Evolutionary conservation across 2,329 filamentous ascomycete species (phyloP), one percentile per base, ranked within the genome.

Genomic region (Alternaria brassicicola): DNA sequence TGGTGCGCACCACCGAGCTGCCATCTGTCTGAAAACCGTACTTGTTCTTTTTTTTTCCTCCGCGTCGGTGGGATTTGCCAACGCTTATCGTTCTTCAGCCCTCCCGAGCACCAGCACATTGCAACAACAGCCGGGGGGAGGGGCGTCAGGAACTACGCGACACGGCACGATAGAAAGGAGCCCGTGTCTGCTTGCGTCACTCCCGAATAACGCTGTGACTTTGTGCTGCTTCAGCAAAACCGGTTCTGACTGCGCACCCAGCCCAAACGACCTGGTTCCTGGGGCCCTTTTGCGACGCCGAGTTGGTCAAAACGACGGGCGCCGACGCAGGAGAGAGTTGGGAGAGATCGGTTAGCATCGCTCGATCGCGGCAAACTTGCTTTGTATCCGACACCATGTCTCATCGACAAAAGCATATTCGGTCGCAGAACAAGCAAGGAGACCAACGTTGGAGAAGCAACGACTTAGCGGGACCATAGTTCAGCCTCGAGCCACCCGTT

Each of bases 401-500:
- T 38, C 17, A 17, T 8, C 25, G 23, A 35, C 51, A 55, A 58
- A 58, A 58, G 46, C 51, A 55, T 21, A 13, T 31, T 7, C n/a
- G 26, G 31, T 46, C 43, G 23, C 45, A 33, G 21, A 26, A 56
- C 6, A 47, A 56, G 47, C 31, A 49, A 42, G 17, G 23, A 33
- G 12, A 25, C 13, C 7, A 23, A 31, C 31, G 38, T 55, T 21
- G 12, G 28, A 61, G 64, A 65, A 64, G 39, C 55, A 64, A 65
- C 56, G 43, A 31, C 12, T 23, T 48, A 48, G 59, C 53, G 56
- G 51, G 49, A 55, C 55, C 30, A 42, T 42, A 58, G 61, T 56
- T 56, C 55, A 48, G 55, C 26, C 55, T 62, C 50, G 65, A 62
- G 59, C 60, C 59, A 61, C 53, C 57, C 48, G 61, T 60, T 65